phyloP scores from a whole-genome alignment of 257 asterid species.

The Solanum neorickii region DNA sequence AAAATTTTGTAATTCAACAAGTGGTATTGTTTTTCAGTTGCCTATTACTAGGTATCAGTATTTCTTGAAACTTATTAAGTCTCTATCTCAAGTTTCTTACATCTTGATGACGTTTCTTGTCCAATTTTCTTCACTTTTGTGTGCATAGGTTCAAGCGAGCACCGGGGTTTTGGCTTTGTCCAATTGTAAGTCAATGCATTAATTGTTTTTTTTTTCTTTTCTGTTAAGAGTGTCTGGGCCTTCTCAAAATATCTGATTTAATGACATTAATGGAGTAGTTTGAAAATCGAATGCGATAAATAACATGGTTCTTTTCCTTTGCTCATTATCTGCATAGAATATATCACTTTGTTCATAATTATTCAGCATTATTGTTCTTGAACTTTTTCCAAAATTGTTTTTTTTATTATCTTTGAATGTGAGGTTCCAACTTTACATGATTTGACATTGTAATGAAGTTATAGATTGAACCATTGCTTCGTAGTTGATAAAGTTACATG shows the following conservation, averaged over 20 bases:
- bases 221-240: background rate
- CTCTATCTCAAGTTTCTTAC: background rate
- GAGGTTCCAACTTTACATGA: background rate
- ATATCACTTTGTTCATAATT: background rate
- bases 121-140: background rate
- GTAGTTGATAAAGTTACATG: background rate
- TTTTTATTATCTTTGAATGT: background rate
- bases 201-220: background rate
- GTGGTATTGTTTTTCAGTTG: background rate
- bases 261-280: background rate
- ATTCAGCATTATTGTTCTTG: background rate
- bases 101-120: background rate
- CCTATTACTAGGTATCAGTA: background rate
- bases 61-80: background rate
- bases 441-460: background rate
- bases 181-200: constrained; percentile 56
- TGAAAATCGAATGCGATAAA: background rate
- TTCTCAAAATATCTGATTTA: background rate
- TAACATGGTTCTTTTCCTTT: background rate
- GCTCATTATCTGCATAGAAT: background rate
- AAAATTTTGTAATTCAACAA: background rate
- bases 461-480: background rate
- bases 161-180: constrained; percentile 89
- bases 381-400: background rate
- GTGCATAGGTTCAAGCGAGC: constrained; percentile 60